Evolutionary conservation across 169 alveolate species (phyloP), one percentile per base, ranked within the genome.

Genomic region (Cryptosporidium sp.): DNA sequence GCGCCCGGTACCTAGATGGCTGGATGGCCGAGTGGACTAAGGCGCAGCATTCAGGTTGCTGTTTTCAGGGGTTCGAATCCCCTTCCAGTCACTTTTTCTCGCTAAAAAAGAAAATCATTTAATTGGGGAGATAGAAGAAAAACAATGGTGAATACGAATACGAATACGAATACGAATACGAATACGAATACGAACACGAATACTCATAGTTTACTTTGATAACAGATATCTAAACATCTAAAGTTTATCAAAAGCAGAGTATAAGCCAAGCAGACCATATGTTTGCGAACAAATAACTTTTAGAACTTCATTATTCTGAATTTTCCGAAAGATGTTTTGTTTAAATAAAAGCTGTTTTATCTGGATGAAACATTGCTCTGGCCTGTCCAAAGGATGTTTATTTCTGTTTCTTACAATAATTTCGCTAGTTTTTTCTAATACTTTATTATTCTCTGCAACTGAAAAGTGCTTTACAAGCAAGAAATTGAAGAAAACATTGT

Each of bases 1-100:
- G 33, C 69, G 26, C 33, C 43, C 14, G 62, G 51, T 3, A 21
- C 16, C 23, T 26, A 35, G 55, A 62, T 5, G 89, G 89, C 89
- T 80, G 89, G 89, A 58, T 80, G 89, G 89, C 89, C 89, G 89
- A 80, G 89, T 80, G 89, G 89, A 80, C 89, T 59, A 80, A 80
- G 89, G 89, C 89, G 89, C 89, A 65, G 52, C 89, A 80, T 80
- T 80, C 89, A 80, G 89, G 89, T 80, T 80, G 89, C 70, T 65
- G 89, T 80, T 61, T 80, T 59, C 89, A 80, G 89, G 89, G 89
- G 89, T 80, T 80, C 89, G 89, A 80, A 80, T 80, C 89, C 89
- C 89, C 89, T 80, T 58, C 74, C 80, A 80, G 89, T 80, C 89
- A 80, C 41, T 37, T 80, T 62, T 80, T 23, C 23, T 6, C 55